Evolutionary conservation across 108 stramenopile species (phyloP).

Genomic region (Fragilaria radians): DNA sequence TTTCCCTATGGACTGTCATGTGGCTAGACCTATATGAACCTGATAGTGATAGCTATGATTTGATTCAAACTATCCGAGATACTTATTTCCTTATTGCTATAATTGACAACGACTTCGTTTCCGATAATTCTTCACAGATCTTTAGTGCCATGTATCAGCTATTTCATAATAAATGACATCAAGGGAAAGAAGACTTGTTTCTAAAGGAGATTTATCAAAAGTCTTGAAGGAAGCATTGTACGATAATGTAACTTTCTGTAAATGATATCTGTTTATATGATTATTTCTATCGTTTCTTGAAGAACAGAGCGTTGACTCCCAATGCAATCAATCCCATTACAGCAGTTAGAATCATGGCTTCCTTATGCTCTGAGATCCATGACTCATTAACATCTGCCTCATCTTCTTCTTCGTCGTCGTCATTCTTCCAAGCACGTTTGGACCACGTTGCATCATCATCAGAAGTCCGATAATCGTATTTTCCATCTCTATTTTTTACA

Average conservation of each 20-base stretch:
- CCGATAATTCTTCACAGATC: slow-evolving; percentile 3
- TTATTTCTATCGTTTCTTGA: not conserved
- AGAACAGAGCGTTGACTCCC: not conserved
- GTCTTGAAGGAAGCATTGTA: too few species aligned
- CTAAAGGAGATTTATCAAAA: too few species aligned
- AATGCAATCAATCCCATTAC: not conserved
- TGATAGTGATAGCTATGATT: slow-evolving; percentile 67
- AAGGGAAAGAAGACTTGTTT: too few species aligned
- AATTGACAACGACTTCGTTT: slow-evolving; percentile 89
- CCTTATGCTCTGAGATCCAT: slow-evolving; percentile 43
- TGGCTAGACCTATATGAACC: slow-evolving; percentile 93
- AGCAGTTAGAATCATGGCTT: slow-evolving; percentile 23
- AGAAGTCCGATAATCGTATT: not conserved
- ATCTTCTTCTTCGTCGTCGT: slow-evolving; percentile 14
- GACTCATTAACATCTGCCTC: slow-evolving; percentile 21
- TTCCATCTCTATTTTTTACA: slow-evolving; percentile 3
- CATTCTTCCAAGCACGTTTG: slow-evolving; percentile 4
- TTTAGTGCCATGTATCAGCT: slow-evolving; percentile 7
- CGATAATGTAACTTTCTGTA: too few species aligned
- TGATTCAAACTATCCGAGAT: slow-evolving; percentile 85
- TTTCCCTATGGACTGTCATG: slow-evolving; percentile 86
- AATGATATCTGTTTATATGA: too few species aligned
- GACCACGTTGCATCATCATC: slow-evolving; percentile 4
- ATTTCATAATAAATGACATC: too few species aligned
- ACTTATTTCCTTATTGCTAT: slow-evolving; percentile 91